phyloP scores from a whole-genome alignment of 257 asterid genomes.

The Datura wrightii region DNA sequence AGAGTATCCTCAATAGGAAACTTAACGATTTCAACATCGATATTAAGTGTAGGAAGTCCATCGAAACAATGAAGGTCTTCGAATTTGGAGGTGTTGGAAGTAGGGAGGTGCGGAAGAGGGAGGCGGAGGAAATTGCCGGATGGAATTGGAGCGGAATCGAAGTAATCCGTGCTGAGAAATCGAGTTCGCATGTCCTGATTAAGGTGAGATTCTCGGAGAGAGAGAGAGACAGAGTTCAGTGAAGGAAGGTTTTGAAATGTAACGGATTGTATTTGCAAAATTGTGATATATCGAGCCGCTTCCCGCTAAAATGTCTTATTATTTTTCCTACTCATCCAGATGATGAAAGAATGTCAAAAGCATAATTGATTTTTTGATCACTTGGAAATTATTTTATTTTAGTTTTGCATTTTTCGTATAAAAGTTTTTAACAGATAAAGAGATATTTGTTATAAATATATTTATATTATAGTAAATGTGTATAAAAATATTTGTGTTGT shows the following conservation, averaged over 20 bases:
- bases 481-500: too few species aligned
- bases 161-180: constrained; percentile 58
- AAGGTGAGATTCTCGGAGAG: neutral
- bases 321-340: too few species aligned
- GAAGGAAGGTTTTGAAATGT: neutral
- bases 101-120: constrained; percentile 46
- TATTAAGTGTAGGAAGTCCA: constrained; percentile 46
- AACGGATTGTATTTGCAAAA: neutral
- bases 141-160: constrained; percentile 39
- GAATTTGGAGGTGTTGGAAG: constrained; percentile 28
- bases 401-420: too few species aligned
- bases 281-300: neutral
- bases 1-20: constrained; percentile 73
- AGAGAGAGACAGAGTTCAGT: neutral
- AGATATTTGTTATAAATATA: too few species aligned
- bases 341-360: too few species aligned
- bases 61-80: constrained; percentile 47
- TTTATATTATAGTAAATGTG: too few species aligned
- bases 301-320: constrained; percentile 6
- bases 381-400: too few species aligned
- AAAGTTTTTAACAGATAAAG: too few species aligned
- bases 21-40: constrained; percentile 50
- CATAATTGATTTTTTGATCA: too few species aligned
- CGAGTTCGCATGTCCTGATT: constrained; percentile 84
- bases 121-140: constrained; percentile 63